Evolutionary conservation across 441 rosid genomes (phyloP), one percentile per base, ranked within the genome.

Genomic region (Eruca vesicaria): DNA sequence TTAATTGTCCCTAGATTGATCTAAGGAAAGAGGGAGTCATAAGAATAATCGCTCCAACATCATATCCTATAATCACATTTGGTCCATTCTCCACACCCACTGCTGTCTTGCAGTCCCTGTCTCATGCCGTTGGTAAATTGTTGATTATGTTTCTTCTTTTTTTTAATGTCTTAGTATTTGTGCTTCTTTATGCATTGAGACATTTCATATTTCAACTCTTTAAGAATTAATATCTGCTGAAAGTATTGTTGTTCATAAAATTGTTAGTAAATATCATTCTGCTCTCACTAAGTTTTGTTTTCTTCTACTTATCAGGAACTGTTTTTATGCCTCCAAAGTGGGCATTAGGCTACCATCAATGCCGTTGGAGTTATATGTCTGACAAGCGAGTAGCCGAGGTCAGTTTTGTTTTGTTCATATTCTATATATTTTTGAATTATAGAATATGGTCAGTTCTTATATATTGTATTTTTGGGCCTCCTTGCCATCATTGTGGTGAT

Each of bases 291-390:
- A 60, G 10, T 48, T 18, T 21, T 50, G 55, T 1, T 63, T 61
- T 41, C 72, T 66, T 41, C 72, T 66, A 57, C 70, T 68, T 32
- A 6, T 71, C 79, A 96, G 98, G 98, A 76, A 89, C 96, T 38
- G 81, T 87, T 41, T 93, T 93, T 82, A 93, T 96, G 98, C 98
- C 98, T 63, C 97, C 99, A 50, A 93, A 91, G 84, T 96, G 99
- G 99, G 86, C 99, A 52, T 76, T 96, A 68, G 99, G 99, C 63
- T 96, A 93, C 83, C 98, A 96, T 9, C 99, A 96, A 75, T 93
- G 97, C 71, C 95, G 98, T 31, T 96, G 90, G 90, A 90, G 97
- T 86, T 96, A 96, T 82, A 88, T 84, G 82, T 91, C 97, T 72
- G 96, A 83, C 59, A 70, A 79, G 79, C 88, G 90, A 84, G 97